A percentile compares a stretch with the other conserved stretches of the same genome.
These are phyloP conservation scores for Conidiobolus incongruus DNA, from an alignment of 371 early-diverging fungal genomes.

Conservation along the genomic window DNA sequence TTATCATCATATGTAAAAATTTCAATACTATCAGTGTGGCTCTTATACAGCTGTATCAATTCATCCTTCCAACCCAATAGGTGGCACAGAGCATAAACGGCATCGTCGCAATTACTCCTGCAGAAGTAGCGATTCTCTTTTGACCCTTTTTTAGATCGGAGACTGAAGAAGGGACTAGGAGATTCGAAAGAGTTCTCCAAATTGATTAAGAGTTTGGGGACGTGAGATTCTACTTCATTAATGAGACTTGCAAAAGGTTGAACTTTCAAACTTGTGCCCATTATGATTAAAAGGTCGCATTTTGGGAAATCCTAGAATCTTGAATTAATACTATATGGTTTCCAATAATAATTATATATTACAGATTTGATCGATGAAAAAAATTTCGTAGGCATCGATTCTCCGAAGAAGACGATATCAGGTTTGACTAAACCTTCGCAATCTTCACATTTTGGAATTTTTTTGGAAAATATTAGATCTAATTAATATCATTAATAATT, in stretches of 20 bases:
- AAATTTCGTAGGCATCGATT: slow-evolving; percentile 60
- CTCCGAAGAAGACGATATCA: slow-evolving; percentile 89
- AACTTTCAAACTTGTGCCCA: slow-evolving; percentile 72
- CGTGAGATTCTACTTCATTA: slow-evolving; percentile 24
- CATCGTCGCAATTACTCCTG: no score
- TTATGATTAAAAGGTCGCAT: slow-evolving; percentile 73
- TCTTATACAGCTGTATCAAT: no score
- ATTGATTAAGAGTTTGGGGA: slow-evolving; percentile 77
- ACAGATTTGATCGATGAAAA: slow-evolving; percentile 21
- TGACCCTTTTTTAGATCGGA: no score
- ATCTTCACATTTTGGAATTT: slow-evolving; percentile 35
- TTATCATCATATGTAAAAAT: no score
- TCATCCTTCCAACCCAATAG: no score
- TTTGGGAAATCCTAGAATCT: slow-evolving; percentile 29
- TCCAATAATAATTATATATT: neutral
- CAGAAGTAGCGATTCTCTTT: no score
- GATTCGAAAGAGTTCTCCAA: slow-evolving; percentile 16
- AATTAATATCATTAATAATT: neutral
- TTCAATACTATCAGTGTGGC: no score
- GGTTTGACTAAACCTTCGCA: slow-evolving; percentile 71
- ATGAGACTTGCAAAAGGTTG: slow-evolving; percentile 76
- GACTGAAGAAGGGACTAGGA: no score
- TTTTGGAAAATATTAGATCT: slow-evolving; percentile 20
- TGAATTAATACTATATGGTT: neutral
- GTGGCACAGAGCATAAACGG: no score